phyloP scores from a whole-genome alignment of 495 filamentous ascomycete species.

The Neurospora sp. region DNA sequence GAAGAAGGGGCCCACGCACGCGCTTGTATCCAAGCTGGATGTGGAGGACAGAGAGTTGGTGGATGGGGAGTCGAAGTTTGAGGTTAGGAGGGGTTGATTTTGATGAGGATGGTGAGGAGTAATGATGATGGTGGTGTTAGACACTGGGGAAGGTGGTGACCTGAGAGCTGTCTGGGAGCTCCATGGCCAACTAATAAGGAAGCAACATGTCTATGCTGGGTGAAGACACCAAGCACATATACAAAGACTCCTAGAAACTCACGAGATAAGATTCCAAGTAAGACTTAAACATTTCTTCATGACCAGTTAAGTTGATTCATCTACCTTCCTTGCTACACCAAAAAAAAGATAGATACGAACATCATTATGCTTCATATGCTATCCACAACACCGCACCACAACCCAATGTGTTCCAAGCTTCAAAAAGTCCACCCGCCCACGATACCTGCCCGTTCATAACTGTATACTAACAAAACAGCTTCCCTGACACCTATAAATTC shows the following conservation, averaged over 20 bases:
- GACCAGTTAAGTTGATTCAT: not conserved
- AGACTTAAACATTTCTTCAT: not conserved
- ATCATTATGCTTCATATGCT: not conserved
- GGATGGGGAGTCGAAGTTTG: slow-evolving; percentile 56
- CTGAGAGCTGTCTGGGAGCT: too few relatives aligned
- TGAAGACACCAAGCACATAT: not conserved
- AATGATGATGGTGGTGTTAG: too few relatives aligned
- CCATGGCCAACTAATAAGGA: too few relatives aligned
- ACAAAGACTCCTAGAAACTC: not conserved
- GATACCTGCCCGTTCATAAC: not conserved
- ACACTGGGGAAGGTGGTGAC: too few relatives aligned
- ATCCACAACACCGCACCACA: not conserved
- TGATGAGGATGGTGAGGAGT: not conserved
- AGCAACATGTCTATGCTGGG: too few relatives aligned
- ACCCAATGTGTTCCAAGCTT: not conserved
- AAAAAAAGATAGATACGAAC: not conserved
- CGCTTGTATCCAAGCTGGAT: slow-evolving; percentile 64
- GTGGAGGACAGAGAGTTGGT: slow-evolving; percentile 50
- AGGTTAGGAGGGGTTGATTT: slow-evolving; percentile 26
- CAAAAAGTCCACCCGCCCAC: not conserved
- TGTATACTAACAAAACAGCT: not conserved
- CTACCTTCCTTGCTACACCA: not conserved
- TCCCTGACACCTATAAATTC: not conserved
- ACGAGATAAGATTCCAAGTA: not conserved
- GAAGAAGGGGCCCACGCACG: slow-evolving; percentile 56